A percentile compares a stretch with the other conserved stretches of the same genome.
phyloP scores from a whole-genome alignment of 2,329 filamentous ascomycete genomes.

The Nemania sp. region DNA sequence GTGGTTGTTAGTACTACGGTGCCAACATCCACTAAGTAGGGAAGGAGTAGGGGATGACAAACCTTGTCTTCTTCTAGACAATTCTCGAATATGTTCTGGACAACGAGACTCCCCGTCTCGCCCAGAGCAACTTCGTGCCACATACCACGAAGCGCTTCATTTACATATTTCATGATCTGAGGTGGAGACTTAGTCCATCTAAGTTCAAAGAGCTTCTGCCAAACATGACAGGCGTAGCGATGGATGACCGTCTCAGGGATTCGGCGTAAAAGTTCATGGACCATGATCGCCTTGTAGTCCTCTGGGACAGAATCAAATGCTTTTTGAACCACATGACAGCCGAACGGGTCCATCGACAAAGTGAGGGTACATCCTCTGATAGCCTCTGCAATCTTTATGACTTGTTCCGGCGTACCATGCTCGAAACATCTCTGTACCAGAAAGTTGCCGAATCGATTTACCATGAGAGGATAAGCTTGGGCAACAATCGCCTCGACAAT shows the following conservation, averaged over 20 bases:
- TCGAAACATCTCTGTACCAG: constrained; percentile 98
- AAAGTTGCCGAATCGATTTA: constrained; percentile 98
- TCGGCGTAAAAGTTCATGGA: constrained; percentile 91
- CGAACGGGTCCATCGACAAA: constrained; percentile 97
- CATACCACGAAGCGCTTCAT: constrained; percentile 92
- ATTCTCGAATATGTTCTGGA: constrained; percentile 99
- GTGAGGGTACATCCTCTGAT: constrained; percentile 93
- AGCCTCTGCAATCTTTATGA: constrained; percentile 90
- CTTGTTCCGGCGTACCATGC: constrained; percentile 91
- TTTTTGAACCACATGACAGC: constrained; percentile 97
- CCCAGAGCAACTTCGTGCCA: constrained; percentile 98
- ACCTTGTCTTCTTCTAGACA: constrained; percentile 99
- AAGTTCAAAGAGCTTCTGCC: constrained; percentile 98
- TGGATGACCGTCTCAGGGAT: constrained; percentile 99
- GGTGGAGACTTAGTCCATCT: constrained; percentile 94
- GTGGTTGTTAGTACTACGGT: constrained; percentile 24
- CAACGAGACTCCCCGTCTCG: constrained; percentile 95
- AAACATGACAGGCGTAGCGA: constrained; percentile 97
- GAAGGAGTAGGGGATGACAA: constrained; percentile 38
- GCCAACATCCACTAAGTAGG: not conserved
- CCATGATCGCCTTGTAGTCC: constrained; percentile 97
- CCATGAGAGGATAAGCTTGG: constrained; percentile 93
- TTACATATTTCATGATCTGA: constrained; percentile 98
- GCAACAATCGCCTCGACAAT: constrained; percentile 96
- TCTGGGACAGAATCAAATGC: constrained; percentile 97